These are phyloP conservation scores for Suhomyces ambrosiae DNA, from an alignment of 1,139 yeast genomes.

Conservation along the genomic window DNA sequence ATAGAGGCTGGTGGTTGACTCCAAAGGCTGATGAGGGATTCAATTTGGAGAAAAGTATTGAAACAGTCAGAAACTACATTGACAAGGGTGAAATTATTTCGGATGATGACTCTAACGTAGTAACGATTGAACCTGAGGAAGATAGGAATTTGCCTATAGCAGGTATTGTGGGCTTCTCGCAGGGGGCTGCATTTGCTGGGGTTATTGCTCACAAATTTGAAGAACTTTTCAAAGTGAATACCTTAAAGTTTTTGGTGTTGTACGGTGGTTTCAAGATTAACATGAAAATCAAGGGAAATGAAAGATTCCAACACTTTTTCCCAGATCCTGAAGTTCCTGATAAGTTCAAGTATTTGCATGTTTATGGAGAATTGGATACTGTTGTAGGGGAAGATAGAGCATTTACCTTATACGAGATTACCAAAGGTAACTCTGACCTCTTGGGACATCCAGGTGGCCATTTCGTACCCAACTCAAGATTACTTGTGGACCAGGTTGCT, in stretches of 20 bases:
- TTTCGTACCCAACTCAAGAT: constrained; percentile 75
- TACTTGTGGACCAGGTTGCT: constrained; percentile 57
- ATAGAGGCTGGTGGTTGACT: constrained; percentile 45
- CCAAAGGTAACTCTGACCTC: constrained; percentile 47
- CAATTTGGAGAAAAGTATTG: constrained; percentile 32
- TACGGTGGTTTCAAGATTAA: constrained; percentile 77
- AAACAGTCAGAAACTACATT: constrained; percentile 34
- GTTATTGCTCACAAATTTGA: constrained; percentile 35
- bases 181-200: constrained; percentile 53
- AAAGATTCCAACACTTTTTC: constrained; percentile 33
- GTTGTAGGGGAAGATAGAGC: constrained; percentile 79
- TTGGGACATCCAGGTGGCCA: constrained; percentile 85
- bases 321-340: constrained; percentile 15
- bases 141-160: constrained; percentile 37
- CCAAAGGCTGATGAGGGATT: constrained; percentile 25
- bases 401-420: constrained; percentile 55
- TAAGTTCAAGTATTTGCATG: constrained; percentile 58
- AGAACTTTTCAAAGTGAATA: constrained; percentile 29
- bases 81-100: constrained; percentile 32
- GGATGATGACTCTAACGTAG: constrained; percentile 29
- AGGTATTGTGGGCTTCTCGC: constrained; percentile 49
- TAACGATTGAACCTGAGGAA: constrained; percentile 23
- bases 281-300: constrained; percentile 42
- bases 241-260: constrained; percentile 68
- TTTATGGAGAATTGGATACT: constrained; percentile 86